A percentile compares a stretch with the other conserved stretches of the same genome.
phyloP scores from a whole-genome alignment of 768 basidiomycete species.

The Tricholoma hemisulphureum region DNA sequence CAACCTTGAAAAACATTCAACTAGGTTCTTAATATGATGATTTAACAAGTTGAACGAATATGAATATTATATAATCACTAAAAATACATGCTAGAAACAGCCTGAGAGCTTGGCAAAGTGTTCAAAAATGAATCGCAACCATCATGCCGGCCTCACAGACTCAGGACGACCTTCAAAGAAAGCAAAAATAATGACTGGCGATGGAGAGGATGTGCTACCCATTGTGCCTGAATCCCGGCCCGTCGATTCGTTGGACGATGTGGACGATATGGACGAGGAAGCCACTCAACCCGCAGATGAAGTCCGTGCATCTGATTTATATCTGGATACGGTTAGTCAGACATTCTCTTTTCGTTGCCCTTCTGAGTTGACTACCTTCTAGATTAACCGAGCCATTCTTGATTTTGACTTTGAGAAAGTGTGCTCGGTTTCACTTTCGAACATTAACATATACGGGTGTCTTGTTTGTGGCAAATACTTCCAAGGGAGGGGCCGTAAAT shows the following conservation, averaged over 20 bases:
- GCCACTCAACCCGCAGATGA: slow-evolving; percentile 30
- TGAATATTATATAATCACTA: neutral
- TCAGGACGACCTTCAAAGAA: slow-evolving; percentile 37
- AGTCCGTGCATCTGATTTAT: slow-evolving; percentile 74
- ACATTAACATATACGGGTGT: slow-evolving; percentile 97
- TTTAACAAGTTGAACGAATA: no score
- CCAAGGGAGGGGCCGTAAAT: slow-evolving; percentile 90
- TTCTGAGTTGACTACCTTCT: slow-evolving; percentile 11
- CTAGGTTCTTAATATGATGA: no score
- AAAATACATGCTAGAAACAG: slow-evolving; percentile 2
- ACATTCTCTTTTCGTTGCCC: slow-evolving; percentile 10
- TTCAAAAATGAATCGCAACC: slow-evolving; percentile 6
- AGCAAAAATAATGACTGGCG: slow-evolving; percentile 19
- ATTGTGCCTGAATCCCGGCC: neutral
- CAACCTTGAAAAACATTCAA: slow-evolving; percentile 18
- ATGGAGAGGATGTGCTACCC: neutral
- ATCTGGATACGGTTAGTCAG: slow-evolving; percentile 82
- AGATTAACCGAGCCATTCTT: slow-evolving; percentile 88
- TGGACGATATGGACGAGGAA: slow-evolving; percentile 37
- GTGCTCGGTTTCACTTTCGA: slow-evolving; percentile 93
- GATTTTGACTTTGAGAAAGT: slow-evolving; percentile 99
- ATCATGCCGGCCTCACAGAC: slow-evolving; percentile 9
- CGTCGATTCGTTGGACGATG: slow-evolving; percentile 11
- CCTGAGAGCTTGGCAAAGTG: slow-evolving; percentile 12
- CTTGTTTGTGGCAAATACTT: slow-evolving; percentile 99